Conservation (phyloP, 2,329 filamentous ascomycete genomes). For the Diaporthe citriasiana region DNA sequence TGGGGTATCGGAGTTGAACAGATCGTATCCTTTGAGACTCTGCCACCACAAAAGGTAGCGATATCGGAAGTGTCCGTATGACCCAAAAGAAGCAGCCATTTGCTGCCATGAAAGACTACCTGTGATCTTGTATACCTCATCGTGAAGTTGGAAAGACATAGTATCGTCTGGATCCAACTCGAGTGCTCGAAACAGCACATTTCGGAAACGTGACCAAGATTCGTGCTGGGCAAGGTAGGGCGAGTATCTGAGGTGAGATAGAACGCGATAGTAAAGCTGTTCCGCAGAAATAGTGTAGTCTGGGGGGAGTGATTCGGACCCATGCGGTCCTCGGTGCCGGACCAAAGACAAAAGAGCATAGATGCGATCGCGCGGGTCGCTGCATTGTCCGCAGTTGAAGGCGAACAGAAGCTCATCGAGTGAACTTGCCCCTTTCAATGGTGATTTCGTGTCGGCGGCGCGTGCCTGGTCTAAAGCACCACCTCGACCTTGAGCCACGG, state of each 20-base stretch:
- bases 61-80: slow-evolving; percentile 3
- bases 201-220: slow-evolving; percentile 15
- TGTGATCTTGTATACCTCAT: slow-evolving; percentile 19
- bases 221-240: not conserved
- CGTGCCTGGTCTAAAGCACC: not conserved
- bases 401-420: slow-evolving; percentile 29
- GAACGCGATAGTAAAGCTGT: slow-evolving; percentile 34
- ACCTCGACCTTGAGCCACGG: not conserved
- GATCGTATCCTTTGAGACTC: not conserved
- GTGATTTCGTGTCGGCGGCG: not conserved
- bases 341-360: slow-evolving; percentile 35
- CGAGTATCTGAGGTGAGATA: slow-evolving; percentile 11
- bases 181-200: not conserved
- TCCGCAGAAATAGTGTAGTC: slow-evolving; percentile 34
- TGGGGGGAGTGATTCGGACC: not conserved
- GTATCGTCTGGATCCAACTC: not conserved
- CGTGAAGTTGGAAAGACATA: slow-evolving; percentile 16
- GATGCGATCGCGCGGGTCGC: slow-evolving; percentile 26
- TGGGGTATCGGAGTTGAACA: not conserved
- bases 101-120: not conserved
- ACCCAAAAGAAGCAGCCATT: not conserved
- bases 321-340: not conserved
- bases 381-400: slow-evolving; percentile 30
- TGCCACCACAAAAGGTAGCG: not conserved
- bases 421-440: not conserved